These are phyloP conservation scores for Polytrichum formosum DNA, from an alignment of 225 moss, liverwort and hornwort species.

Conservation along the genomic window DNA sequence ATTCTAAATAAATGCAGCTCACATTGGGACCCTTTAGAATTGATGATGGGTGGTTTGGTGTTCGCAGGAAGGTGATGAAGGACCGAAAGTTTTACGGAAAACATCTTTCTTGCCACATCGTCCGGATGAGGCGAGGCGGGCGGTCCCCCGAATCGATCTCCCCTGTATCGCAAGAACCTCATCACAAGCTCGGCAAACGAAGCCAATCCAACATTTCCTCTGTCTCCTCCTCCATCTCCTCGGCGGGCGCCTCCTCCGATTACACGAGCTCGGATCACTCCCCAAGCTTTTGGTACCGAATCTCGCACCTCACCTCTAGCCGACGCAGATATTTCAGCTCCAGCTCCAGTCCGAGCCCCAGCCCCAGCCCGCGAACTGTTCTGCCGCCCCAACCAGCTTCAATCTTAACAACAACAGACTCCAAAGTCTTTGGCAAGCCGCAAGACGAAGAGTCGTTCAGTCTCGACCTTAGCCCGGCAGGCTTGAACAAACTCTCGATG, in stretches of 20 bases:
- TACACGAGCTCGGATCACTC: background rate
- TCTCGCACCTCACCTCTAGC: background rate
- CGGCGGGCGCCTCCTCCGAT: background rate
- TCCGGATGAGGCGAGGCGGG: conserved; percentile 41
- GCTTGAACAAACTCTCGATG: conserved; percentile 1
- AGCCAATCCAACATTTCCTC: background rate
- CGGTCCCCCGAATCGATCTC: conserved; percentile 22
- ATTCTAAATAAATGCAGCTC: background rate
- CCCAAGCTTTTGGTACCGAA: background rate
- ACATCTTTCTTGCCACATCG: conserved; percentile 33
- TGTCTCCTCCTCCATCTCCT: background rate
- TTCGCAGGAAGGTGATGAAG: conserved; percentile 37
- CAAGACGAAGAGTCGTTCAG: conserved; percentile 2
- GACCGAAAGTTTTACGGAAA: conserved; percentile 26
- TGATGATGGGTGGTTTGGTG: background rate
- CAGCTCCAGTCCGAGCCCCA: conserved; percentile 2
- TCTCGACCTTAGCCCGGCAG: background rate
- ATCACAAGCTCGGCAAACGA: background rate
- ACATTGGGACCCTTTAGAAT: background rate
- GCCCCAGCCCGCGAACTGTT: background rate
- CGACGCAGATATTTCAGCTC: background rate
- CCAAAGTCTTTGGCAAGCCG: background rate
- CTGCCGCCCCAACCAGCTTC: background rate
- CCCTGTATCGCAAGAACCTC: background rate
- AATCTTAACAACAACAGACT: background rate